Conservation (phyloP, 129 eudicot species). For the Mikania micrantha region DNA sequence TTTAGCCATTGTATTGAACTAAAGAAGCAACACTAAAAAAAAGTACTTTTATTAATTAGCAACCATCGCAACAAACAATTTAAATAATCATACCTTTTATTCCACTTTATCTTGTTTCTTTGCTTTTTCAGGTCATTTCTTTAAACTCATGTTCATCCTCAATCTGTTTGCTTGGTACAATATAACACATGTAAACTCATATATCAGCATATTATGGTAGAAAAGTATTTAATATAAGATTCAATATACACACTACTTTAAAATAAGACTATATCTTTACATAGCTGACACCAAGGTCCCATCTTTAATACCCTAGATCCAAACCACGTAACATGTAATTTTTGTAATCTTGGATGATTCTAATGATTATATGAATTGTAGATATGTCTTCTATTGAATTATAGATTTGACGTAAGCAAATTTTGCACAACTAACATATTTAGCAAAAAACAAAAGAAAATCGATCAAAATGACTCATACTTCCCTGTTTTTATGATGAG, state of each 20-base stretch:
- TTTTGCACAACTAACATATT: background rate
- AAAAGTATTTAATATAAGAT: background rate
- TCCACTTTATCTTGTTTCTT: slow-evolving; percentile 91
- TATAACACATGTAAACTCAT: slow-evolving; percentile 1
- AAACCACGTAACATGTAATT: slow-evolving; percentile 90
- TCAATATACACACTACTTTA: slow-evolving; percentile 1
- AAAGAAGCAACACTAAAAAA: slow-evolving; percentile 18
- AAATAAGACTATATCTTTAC: slow-evolving; percentile 57
- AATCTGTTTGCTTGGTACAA: slow-evolving; percentile 75
- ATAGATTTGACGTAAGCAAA: slow-evolving; percentile 62
- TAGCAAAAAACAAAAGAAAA: background rate
- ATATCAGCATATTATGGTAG: background rate
- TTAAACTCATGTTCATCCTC: slow-evolving; percentile 80
- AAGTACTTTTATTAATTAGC: background rate
- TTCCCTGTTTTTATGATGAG: background rate
- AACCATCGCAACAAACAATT: background rate
- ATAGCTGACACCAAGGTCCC: slow-evolving; percentile 92
- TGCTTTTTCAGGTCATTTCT: slow-evolving; percentile 74
- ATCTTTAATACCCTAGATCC: slow-evolving; percentile 93
- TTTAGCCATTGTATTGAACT: slow-evolving; percentile 88
- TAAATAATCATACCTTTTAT: slow-evolving; percentile 49
- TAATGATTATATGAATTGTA: slow-evolving; percentile 88
- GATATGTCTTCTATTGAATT: slow-evolving; percentile 92
- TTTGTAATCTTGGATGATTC: slow-evolving; percentile 94
- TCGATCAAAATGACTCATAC: background rate